A percentile compares a stretch with the other conserved stretches of the same genome.
Evolutionary conservation across 345 rosid genomes (phyloP).

Genomic region (Erysimum cheiranthoides): DNA sequence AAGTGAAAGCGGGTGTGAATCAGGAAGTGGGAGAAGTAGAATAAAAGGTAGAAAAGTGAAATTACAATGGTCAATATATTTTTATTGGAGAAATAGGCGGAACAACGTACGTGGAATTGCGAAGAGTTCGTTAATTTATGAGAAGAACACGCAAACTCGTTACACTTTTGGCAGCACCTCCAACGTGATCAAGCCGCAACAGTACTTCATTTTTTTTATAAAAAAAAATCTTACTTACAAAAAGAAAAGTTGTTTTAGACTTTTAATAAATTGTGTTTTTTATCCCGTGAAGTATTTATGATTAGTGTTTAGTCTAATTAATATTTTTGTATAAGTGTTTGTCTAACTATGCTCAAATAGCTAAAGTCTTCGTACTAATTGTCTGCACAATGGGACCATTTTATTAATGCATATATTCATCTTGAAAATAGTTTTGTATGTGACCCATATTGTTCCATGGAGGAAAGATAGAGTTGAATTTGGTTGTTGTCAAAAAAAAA

Average conservation of each 20-base stretch:
- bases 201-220: not conserved
- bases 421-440: not conserved
- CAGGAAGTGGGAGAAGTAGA: conserved; percentile 17
- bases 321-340: no score
- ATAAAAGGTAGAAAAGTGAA: conserved; percentile 22
- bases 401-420: not conserved
- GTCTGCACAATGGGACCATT: not conserved
- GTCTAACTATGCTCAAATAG: not conserved
- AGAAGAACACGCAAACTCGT: conserved; percentile 38
- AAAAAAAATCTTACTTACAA: not conserved
- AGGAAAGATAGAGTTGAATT: no score
- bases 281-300: not conserved
- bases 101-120: conserved; percentile 28
- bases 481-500: no score
- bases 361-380: not conserved
- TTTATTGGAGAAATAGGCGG: conserved; percentile 20
- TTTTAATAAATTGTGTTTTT: no score
- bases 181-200: conserved; percentile 39
- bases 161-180: conserved; percentile 32
- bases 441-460: not conserved
- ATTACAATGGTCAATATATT: conserved; percentile 33
- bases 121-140: conserved; percentile 39
- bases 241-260: not conserved
- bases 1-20: conserved; percentile 23
- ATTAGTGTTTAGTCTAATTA: conserved; percentile 1